Conservation (phyloP, 768 basidiomycete genomes). For the Termitomyces sp. region DNA sequence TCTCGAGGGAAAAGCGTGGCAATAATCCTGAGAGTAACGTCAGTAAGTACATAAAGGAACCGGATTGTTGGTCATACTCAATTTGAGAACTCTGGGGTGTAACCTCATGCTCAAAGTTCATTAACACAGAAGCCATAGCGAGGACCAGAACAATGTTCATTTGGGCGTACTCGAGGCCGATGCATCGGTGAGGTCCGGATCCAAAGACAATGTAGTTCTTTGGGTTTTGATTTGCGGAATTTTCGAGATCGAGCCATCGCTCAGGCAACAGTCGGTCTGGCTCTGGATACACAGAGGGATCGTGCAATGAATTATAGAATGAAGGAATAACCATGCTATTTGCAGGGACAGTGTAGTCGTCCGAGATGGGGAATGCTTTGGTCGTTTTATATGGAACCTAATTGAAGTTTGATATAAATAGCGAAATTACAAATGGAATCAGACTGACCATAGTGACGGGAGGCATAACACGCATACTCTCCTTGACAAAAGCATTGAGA, state of each 20-base stretch:
- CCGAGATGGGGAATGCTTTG: conserved; percentile 86
- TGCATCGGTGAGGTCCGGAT: conserved; percentile 87
- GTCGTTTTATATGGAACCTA: conserved; percentile 91
- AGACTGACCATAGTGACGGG: conserved; percentile 88
- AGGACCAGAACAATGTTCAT: conserved; percentile 87
- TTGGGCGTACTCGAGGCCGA: conserved; percentile 87
- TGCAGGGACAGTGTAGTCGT: conserved; percentile 88
- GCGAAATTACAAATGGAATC: neutral
- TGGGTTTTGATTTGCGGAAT: conserved; percentile 75
- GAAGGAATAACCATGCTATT: conserved; percentile 94
- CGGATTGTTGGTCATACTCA: conserved; percentile 47
- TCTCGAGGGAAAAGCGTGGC: conserved; percentile 98
- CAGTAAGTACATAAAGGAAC: neutral
- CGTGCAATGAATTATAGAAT: conserved; percentile 90
- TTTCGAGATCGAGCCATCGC: conserved; percentile 85
- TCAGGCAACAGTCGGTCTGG: conserved; percentile 83
- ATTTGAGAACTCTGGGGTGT: conserved; percentile 78
- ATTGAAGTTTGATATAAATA: neutral
- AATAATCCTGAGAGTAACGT: conserved; percentile 56
- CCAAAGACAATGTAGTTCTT: conserved; percentile 97
- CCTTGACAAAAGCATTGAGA: conserved; percentile 87
- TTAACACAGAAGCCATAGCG: conserved; percentile 71
- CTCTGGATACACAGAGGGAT: conserved; percentile 79
- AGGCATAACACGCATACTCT: conserved; percentile 85
- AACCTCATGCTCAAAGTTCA: conserved; percentile 84